A percentile compares a stretch with the other conserved stretches of the same genome.
Conservation (phyloP, 331 rosid genomes). For the Rosa hybrid region DNA sequence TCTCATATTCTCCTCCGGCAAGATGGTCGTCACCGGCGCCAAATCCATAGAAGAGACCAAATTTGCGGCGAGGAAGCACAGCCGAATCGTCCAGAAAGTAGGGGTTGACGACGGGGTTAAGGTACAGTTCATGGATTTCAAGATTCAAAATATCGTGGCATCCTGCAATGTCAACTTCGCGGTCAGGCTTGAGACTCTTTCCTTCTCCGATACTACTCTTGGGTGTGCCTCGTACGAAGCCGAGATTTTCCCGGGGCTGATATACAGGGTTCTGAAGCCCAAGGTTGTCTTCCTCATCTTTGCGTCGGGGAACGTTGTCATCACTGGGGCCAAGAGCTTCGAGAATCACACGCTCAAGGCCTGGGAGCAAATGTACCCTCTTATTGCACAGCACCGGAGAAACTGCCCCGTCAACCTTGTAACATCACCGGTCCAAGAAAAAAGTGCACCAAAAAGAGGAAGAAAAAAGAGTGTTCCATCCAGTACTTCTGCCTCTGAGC, state of each 20-base stretch:
- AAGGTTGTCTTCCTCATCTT: background rate
- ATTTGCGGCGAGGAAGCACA: background rate
- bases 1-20: background rate
- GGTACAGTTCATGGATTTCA: background rate
- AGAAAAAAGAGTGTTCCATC: background rate
- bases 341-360: background rate
- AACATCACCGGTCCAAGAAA: background rate
- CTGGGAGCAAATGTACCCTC: constrained; percentile 1
- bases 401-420: background rate
- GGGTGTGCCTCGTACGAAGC: background rate
- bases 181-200: background rate
- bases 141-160: constrained; percentile 3
- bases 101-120: background rate
- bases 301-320: background rate
- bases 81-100: background rate
- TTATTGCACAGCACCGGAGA: background rate
- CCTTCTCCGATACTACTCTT: background rate
- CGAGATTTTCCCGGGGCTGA: background rate
- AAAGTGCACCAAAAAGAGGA: background rate
- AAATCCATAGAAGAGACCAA: background rate
- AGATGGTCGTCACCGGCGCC: constrained; percentile 15
- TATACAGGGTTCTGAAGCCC: background rate
- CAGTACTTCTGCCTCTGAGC: background rate
- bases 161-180: background rate
- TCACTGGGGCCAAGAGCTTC: background rate